phyloP scores from a whole-genome alignment of 2,329 filamentous ascomycete genomes.

The Tolypocladium amazonense region DNA sequence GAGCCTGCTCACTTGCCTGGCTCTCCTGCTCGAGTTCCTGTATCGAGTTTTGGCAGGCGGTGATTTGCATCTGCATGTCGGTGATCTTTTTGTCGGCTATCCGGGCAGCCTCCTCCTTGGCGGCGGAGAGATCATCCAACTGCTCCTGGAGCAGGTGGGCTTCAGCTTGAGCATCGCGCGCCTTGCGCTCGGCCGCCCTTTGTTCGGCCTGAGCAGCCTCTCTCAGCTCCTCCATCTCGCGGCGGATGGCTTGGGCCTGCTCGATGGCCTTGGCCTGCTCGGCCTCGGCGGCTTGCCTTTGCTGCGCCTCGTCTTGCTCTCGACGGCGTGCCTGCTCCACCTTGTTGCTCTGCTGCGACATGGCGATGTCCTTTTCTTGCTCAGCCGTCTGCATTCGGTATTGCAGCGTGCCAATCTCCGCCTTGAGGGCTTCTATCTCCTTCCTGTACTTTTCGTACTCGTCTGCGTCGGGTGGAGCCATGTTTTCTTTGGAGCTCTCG shows the following conservation, averaged over 20 bases:
- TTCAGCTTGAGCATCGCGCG: constrained; percentile 63
- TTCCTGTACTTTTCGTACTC: constrained; percentile 47
- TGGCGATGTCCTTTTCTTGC: constrained; percentile 74
- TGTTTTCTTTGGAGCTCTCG: constrained; percentile 50
- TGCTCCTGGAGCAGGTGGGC: constrained; percentile 70
- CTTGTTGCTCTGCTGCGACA: constrained; percentile 73
- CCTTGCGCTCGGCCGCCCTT: constrained; percentile 55
- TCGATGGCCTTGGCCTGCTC: constrained; percentile 39
- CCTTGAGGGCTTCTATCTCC: constrained; percentile 68
- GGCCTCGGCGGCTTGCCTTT: constrained; percentile 47
- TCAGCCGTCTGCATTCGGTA: constrained; percentile 83
- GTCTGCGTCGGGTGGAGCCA: constrained; percentile 46
- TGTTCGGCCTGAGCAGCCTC: constrained; percentile 43
- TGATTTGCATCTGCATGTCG: constrained; percentile 43
- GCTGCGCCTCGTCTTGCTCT: constrained; percentile 77
- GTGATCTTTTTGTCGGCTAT: constrained; percentile 42
- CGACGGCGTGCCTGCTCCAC: constrained; percentile 68
- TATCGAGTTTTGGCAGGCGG: constrained; percentile 33
- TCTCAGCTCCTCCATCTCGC: constrained; percentile 41
- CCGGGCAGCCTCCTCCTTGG: constrained; percentile 60
- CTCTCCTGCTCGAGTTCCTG: constrained; percentile 51
- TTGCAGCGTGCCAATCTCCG: constrained; percentile 76
- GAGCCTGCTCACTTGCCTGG: constrained; percentile 40
- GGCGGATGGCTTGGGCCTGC: constrained; percentile 37
- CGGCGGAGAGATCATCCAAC: constrained; percentile 56